Evolutionary conservation across 352 stramenopile genomes (phyloP), one percentile per base, ranked within the genome.

Genomic region (Pythium utonaiense): DNA sequence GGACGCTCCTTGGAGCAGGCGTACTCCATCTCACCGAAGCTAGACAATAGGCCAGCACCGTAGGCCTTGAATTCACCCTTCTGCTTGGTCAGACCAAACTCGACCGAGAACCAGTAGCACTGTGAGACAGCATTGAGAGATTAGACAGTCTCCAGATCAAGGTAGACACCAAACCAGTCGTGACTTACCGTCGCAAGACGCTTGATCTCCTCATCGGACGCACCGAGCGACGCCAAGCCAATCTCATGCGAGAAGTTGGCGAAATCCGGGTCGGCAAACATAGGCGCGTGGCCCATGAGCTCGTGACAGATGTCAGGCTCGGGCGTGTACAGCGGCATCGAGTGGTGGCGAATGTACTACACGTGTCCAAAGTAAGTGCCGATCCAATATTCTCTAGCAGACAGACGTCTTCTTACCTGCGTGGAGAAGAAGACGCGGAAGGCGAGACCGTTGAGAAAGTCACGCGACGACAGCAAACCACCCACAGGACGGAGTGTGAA

Each of bases 361-460:
- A 33, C 28, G 42, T n/a, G 51, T 10, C n/a, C 17, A 55, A 1
- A 8, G 49, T 55, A 3, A 41, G 17, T 10, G 30, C 19, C n/a
- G 30, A 21, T n/a, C 40, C 14, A 22, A 12, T 7, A 7, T 47
- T 9, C 14, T 24, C 16, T 47, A n/a, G 19, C 40, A 17, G 25
- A n/a, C 40, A 25, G 9, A 24, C 5, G 12, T 34, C 9, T 42
- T 10, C 60, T 12, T 62, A 91, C 81, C 75, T 89, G 96, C 6
- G 96, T 99, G 30, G 86, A 98, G 75, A 98, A 99, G 75, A 99
- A 99, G 0, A 97, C 93, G n/a, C 96, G 90, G 79, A 99, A 99
- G 3, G 97, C 96, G 31, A 99, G 77, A 30, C 92, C 97, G 72
- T 98, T 99, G 8, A 99, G 75, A 68, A 99, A 99, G 64, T 99